Percentiles rank a stretch among this genome's conserved stretches.
These are phyloP conservation scores for Talaromyces adpressus DNA, from an alignment of 495 filamentous ascomycete species.

Conservation along the genomic window DNA sequence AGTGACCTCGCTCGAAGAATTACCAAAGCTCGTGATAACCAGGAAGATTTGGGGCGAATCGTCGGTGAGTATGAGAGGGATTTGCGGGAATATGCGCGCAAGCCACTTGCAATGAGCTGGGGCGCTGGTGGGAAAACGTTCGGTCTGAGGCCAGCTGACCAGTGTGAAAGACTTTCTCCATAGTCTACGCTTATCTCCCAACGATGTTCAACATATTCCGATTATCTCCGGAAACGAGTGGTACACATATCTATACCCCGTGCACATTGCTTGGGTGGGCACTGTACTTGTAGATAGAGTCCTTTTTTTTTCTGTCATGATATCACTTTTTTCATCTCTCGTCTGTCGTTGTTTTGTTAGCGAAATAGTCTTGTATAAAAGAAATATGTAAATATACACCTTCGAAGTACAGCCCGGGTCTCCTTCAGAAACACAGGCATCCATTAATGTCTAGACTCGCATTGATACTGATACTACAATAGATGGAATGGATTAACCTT, in stretches of 20 bases:
- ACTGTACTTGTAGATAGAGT: not conserved
- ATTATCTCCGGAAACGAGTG: not conserved
- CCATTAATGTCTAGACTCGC: not conserved
- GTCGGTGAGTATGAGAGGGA: conserved; percentile 24
- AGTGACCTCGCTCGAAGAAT: conserved; percentile 22
- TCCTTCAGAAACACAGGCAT: too few species aligned
- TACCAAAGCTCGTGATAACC: conserved; percentile 18
- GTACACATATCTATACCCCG: not conserved
- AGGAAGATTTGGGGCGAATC: conserved; percentile 18
- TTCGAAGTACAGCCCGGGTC: too few species aligned
- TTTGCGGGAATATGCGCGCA: conserved; percentile 20
- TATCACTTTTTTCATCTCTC: not conserved
- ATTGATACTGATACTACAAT: not conserved
- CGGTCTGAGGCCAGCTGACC: conserved; percentile 19
- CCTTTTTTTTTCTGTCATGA: not conserved
- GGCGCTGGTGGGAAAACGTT: conserved; percentile 21
- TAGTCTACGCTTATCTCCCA: not conserved
- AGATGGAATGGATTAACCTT: not conserved
- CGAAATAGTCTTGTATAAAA: not conserved
- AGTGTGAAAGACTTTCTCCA: conserved; percentile 16
- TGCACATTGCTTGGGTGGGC: not conserved
- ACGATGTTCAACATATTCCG: not conserved
- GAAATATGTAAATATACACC: not conserved
- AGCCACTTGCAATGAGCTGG: conserved; percentile 19
- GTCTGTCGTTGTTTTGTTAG: not conserved